A percentile compares a stretch with the other conserved stretches of the same genome.
Conservation (phyloP, 202 grass and related monocot species). For the Tripidium arundinaceum region DNA sequence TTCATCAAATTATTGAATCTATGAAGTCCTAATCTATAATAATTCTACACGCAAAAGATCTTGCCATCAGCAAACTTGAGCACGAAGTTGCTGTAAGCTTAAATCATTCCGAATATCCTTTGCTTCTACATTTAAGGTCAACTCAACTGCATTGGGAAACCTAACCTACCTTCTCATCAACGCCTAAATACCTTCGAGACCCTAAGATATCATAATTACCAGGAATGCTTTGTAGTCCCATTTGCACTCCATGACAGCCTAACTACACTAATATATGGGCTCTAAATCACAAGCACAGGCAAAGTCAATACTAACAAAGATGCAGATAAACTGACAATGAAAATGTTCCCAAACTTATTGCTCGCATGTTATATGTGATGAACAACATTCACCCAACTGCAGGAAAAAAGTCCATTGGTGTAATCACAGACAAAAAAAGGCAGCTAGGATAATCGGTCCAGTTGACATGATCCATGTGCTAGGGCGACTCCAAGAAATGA, state of each 20-base stretch:
- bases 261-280: too few relatives aligned
- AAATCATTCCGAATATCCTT: conserved; percentile 1
- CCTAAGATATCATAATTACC: too few relatives aligned
- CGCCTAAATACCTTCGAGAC: not conserved
- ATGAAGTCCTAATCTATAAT: not conserved
- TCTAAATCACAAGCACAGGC: not conserved
- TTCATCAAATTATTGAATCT: conserved; percentile 16
- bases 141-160: conserved; percentile 11
- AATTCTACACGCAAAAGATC: not conserved
- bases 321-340: not conserved
- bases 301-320: not conserved
- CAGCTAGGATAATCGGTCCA: too few relatives aligned
- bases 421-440: too few relatives aligned
- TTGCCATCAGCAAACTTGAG: not conserved
- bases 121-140: conserved; percentile 21
- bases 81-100: not conserved
- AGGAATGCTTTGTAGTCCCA: too few relatives aligned
- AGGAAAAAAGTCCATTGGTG: too few relatives aligned
- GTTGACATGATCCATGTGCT: too few relatives aligned
- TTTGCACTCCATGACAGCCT: too few relatives aligned
- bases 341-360: not conserved
- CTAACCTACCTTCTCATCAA: not conserved
- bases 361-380: too few relatives aligned
- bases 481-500: too few relatives aligned
- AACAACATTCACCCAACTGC: too few relatives aligned